Evolutionary conservation across 1,284 basidiomycete genomes (phyloP), one percentile per base, ranked within the genome.

Genomic region (Apiotrichum brassicae): DNA sequence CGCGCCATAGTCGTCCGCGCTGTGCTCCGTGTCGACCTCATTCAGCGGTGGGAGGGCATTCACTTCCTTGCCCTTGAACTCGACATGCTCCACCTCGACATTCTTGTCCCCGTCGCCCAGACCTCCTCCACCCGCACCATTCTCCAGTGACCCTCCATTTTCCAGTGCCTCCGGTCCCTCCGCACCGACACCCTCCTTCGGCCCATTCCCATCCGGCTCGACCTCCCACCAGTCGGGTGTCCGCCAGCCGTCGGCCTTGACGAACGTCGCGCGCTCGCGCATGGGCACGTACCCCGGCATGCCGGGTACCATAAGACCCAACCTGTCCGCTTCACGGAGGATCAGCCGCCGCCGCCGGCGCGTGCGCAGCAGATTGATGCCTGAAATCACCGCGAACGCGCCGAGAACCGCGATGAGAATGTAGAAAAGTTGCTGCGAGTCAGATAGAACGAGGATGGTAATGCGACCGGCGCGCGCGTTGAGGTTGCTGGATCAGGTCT

Each of bases 191-290:
- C n/a, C n/a, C n/a, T 28, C 35, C 18, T 6, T 19, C 3, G n/a
- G 20, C 22, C 19, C 42, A 5, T 8, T n/a, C 19, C 6, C 22
- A 25, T 49, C 40, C 33, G 16, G 40, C 40, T 37, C 33, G 11
- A 70, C 54, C 44, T 72, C 66, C 70, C 70, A 72, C 65, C 64
- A 70, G 40, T 64, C 63, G 3, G 70, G 70, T 20, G 46, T 35
- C 12, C 61, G 49, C 30, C 59, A 61, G 2, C 66, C 63, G 38
- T 66, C 62, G 11, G 59, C 42, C 39, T 52, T 55, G 3, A 43
- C 47, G 32, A 64, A 32, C 6, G 42, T 33, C 4, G 45, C 42
- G 18, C 70, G 56, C 18, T 70, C 69, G 16, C 66, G 60, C 40
- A 69, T 44, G 9, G 68, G 63, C 24, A 72, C 55, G 49, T 72